phyloP scores from a whole-genome alignment of 2,329 filamentous ascomycete species.

The Pseudonectria buxi region DNA sequence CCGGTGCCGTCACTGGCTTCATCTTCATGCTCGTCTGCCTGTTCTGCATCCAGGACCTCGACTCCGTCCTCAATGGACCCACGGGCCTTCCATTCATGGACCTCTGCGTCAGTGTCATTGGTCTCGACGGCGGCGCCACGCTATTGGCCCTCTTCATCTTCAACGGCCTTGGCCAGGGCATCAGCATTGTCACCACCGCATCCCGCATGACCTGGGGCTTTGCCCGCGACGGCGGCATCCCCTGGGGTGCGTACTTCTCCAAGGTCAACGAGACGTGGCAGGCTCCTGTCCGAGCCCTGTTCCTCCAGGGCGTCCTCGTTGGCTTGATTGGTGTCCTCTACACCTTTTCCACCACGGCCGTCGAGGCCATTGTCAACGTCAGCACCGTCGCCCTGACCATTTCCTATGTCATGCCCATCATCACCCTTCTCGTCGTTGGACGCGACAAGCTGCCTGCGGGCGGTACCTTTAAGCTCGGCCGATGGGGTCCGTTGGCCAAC shows the following conservation, averaged over 20 bases:
- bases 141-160: slow-evolving; percentile 48
- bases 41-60: slow-evolving; percentile 42
- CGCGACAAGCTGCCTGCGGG: slow-evolving; percentile 44
- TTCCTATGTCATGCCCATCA: slow-evolving; percentile 42
- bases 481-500: slow-evolving; percentile 37
- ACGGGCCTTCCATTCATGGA: slow-evolving; percentile 43
- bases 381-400: slow-evolving; percentile 51
- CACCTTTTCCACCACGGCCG: slow-evolving; percentile 45
- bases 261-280: slow-evolving; percentile 40
- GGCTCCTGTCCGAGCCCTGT: slow-evolving; percentile 45
- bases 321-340: slow-evolving; percentile 47
- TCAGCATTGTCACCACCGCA: slow-evolving; percentile 44
- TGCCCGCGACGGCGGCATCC: slow-evolving; percentile 45
- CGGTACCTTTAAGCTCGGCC: slow-evolving; percentile 38
- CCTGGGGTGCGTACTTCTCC: slow-evolving; percentile 39
- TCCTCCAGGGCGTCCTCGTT: slow-evolving; percentile 41
- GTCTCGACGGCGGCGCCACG: slow-evolving; percentile 32
- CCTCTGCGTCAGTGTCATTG: slow-evolving; percentile 32
- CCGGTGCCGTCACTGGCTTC: slow-evolving; percentile 42
- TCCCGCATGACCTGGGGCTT: slow-evolving; percentile 49
- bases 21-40: slow-evolving; percentile 47
- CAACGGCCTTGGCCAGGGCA: slow-evolving; percentile 47
- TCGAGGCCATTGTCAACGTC: slow-evolving; percentile 47
- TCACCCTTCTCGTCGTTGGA: slow-evolving; percentile 40
- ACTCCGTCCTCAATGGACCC: slow-evolving; percentile 32